Evolutionary conservation across 805 yeast genomes (phyloP).

Genomic region (Teunomyces stri): DNA sequence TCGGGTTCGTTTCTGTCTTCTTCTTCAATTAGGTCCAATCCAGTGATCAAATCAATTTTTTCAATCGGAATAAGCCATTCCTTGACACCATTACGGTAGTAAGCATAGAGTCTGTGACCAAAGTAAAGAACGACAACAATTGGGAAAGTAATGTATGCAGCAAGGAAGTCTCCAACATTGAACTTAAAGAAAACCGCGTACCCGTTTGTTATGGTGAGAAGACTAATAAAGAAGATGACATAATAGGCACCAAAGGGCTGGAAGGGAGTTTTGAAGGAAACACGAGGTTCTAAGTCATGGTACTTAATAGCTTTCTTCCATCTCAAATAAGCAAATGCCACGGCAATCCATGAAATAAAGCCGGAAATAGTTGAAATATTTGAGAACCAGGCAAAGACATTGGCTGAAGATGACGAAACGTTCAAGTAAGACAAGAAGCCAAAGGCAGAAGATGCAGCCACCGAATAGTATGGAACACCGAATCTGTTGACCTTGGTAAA

Average conservation of each 20-base stretch:
- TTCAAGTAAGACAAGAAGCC: constrained; percentile 54
- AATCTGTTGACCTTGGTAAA: constrained; percentile 35
- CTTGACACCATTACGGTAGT: constrained; percentile 21
- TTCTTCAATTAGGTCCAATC: constrained; percentile 59
- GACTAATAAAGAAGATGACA: constrained; percentile 45
- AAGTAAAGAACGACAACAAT: constrained; percentile 50
- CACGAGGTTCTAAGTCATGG: constrained; percentile 53
- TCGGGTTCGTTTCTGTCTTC: constrained; percentile 41
- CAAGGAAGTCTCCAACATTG: constrained; percentile 57
- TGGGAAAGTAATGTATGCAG: constrained; percentile 70
- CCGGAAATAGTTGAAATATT: constrained; percentile 67
- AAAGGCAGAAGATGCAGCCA: constrained; percentile 30
- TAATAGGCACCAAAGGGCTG: constrained; percentile 62
- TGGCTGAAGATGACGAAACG: constrained; percentile 49
- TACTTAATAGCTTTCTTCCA: constrained; percentile 61
- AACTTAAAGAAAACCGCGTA: constrained; percentile 64
- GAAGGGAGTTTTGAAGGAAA: constrained; percentile 53
- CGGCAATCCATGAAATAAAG: constrained; percentile 60
- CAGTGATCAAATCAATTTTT: constrained; percentile 59
- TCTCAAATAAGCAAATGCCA: constrained; percentile 52
- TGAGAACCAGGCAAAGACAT: constrained; percentile 63
- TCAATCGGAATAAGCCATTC: constrained; percentile 49
- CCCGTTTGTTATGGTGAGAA: constrained; percentile 70
- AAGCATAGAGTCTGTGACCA: constrained; percentile 54
- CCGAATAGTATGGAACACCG: constrained; percentile 44